Conservation (phyloP, 495 filamentous ascomycete species). For the Penicillium paradoxum region DNA sequence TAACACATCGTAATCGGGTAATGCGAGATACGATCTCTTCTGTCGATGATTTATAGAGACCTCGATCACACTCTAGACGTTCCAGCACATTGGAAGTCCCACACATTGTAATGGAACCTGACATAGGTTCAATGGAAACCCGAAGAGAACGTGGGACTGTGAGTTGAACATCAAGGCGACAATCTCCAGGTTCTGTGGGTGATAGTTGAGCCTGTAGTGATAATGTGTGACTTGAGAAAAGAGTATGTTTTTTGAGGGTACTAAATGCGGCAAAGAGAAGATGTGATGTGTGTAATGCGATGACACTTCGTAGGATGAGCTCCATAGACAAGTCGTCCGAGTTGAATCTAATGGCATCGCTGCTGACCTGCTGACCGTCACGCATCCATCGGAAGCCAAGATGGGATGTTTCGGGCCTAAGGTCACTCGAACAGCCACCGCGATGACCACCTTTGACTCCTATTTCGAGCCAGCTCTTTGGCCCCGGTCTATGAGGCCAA, state of each 20-base stretch:
- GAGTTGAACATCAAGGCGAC: constrained; percentile 61
- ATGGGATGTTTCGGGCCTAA: constrained; percentile 31
- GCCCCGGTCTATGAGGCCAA: constrained; percentile 63
- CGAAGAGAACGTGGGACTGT: constrained; percentile 51
- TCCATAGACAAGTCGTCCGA: constrained; percentile 64
- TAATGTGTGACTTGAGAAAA: constrained; percentile 54
- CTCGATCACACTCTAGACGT: constrained; percentile 35
- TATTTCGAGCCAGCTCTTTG: constrained; percentile 88
- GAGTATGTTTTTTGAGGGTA: constrained; percentile 48
- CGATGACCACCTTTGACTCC: constrained; percentile 63
- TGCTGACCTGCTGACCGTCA: constrained; percentile 65
- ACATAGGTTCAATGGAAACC: constrained; percentile 64
- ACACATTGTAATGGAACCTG: constrained; percentile 36
- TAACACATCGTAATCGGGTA: constrained; percentile 51
- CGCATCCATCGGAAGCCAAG: constrained; percentile 81
- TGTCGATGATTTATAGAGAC: constrained; percentile 41
- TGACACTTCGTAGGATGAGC: constrained; percentile 62
- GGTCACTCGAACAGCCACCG: constrained; percentile 11
- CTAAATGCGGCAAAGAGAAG: constrained; percentile 58
- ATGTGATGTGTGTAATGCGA: constrained; percentile 66
- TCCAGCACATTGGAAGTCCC: constrained; percentile 44
- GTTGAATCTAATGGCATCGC: constrained; percentile 60
- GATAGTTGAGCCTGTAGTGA: constrained; percentile 52
- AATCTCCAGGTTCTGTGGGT: constrained; percentile 58
- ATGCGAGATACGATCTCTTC: constrained; percentile 51